Base-by-base conservation (phyloP, 805 yeast species). In the Jamesozyma rosinii region DNA sequence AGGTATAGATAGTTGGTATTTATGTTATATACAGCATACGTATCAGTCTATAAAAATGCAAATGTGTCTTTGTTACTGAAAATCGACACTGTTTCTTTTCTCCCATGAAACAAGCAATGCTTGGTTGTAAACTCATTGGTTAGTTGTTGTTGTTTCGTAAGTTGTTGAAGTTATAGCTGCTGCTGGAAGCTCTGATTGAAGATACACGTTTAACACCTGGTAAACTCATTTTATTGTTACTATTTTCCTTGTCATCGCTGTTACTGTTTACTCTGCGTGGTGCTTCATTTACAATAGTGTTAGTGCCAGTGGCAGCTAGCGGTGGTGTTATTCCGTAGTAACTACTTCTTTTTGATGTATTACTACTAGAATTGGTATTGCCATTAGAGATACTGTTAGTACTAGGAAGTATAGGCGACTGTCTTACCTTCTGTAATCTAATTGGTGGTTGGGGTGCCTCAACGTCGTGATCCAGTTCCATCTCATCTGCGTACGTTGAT, bases 131-230 rank as follows among this genome's bases (percentile, higher is more conserved):
- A n/a, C n/a, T n/a, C n/a, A n/a, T n/a, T n/a, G n/a, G n/a, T n/a
- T n/a, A n/a, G n/a, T n/a, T n/a, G n/a, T n/a, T n/a, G n/a, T n/a
- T n/a, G n/a, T n/a, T n/a, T n/a, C n/a, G n/a, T n/a, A n/a, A n/a
- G n/a, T n/a, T n/a, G n/a, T n/a, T n/a, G n/a, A n/a, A n/a, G n/a
- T n/a, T n/a, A n/a, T n/a, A n/a, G n/a, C n/a, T n/a, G n/a, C n/a
- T n/a, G n/a, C n/a, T n/a, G n/a, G n/a, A n/a, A n/a, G n/a, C n/a
- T n/a, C 52, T 44, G 22, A 40, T 21, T 0, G 54, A 50, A 10
- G 44, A 34, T 9, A 41, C 38, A 15, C 54, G 44, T 24, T 49
- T 50, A 4, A 49, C 50, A 42, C 54, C 54, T 8, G 54, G 54
- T 32, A 50, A 33, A n/a, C 32, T 36, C 4, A 14, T 14, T 4